A percentile compares a stretch with the other conserved stretches of the same genome.
Evolutionary conservation across 2,329 filamentous ascomycete species (phyloP).

Genomic region (Parastagonospora avenae): DNA sequence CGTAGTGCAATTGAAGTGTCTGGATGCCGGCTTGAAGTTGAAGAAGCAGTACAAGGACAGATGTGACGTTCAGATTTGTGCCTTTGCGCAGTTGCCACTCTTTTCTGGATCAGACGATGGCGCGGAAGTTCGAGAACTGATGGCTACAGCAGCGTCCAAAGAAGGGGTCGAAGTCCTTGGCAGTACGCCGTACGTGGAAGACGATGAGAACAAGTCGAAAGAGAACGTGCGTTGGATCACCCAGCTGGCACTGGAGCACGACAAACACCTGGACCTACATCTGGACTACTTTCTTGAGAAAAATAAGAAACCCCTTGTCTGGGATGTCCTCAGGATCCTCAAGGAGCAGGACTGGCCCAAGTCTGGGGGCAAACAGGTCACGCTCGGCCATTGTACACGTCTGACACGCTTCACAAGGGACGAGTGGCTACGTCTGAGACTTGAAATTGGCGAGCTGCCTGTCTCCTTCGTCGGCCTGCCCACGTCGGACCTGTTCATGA

Average conservation of each 20-base stretch:
- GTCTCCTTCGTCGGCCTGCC: conserved; percentile 72
- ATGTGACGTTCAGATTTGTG: conserved; percentile 69
- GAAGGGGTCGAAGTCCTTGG: conserved; percentile 64
- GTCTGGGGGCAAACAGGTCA: conserved; percentile 38
- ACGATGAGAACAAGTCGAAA: conserved; percentile 52
- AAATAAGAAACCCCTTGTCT: conserved; percentile 57
- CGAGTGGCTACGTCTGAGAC: conserved; percentile 58
- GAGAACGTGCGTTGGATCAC: conserved; percentile 69
- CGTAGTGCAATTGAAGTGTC: conserved; percentile 62
- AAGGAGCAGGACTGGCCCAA: conserved; percentile 57
- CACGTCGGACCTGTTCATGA: conserved; percentile 75
- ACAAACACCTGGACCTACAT: conserved; percentile 70
- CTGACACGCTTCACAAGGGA: conserved; percentile 60
- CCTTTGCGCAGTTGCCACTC: conserved; percentile 72
- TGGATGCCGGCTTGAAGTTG: conserved; percentile 62
- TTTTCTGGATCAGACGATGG: conserved; percentile 61
- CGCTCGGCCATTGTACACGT: conserved; percentile 71
- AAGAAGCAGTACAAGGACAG: conserved; percentile 59
- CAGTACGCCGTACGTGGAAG: conserved; percentile 73
- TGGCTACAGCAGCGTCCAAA: conserved; percentile 52
- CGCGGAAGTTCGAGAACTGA: conserved; percentile 56
- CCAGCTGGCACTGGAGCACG: conserved; percentile 55
- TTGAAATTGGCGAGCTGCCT: conserved; percentile 59
- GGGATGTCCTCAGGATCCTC: conserved; percentile 60
- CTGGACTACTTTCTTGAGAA: conserved; percentile 70